Evolutionary conservation across 2,329 filamentous ascomycete genomes (phyloP).

Genomic region (Penicillium sp.): DNA sequence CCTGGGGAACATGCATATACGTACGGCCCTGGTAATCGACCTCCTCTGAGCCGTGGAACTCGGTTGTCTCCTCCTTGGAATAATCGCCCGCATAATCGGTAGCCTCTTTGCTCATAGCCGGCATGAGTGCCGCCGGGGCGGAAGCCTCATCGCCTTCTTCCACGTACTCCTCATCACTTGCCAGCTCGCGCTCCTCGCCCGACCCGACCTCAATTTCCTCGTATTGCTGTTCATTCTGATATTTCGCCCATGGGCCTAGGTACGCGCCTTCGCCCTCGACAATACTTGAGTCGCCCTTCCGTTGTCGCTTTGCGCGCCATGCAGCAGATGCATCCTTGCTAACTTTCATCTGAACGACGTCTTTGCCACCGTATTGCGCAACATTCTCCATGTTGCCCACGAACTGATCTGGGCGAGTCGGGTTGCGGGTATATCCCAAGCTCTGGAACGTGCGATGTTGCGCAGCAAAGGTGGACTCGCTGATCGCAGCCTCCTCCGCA

Average conservation of each 20-base stretch:
- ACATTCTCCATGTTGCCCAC: conserved; percentile 51
- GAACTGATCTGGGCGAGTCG: conserved; percentile 43
- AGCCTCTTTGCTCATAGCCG: conserved; percentile 52
- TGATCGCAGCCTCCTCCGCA: conserved; percentile 84
- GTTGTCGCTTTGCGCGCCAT: conserved; percentile 74
- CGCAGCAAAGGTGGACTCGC: conserved; percentile 83
- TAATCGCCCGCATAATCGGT: conserved; percentile 54
- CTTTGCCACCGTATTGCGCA: conserved; percentile 48
- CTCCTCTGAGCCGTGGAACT: conserved; percentile 79
- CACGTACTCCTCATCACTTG: conserved; percentile 76
- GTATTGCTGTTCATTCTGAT: conserved; percentile 70
- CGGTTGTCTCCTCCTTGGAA: conserved; percentile 74
- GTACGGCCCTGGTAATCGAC: conserved; percentile 94
- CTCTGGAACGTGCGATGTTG: conserved; percentile 83
- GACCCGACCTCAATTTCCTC: conserved; percentile 66
- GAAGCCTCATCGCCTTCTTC: conserved; percentile 57
- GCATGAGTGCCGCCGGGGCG: conserved; percentile 48
- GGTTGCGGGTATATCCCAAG: conserved; percentile 54
- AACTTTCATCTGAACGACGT: conserved; percentile 56
- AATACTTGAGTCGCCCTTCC: conserved; percentile 78
- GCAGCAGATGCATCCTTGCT: conserved; percentile 70
- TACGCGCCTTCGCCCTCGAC: conserved; percentile 87
- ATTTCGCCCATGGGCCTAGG: conserved; percentile 91
- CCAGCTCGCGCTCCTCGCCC: conserved; percentile 67
- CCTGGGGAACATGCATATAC: conserved; percentile 96